Percentiles rank a stretch among this genome's conserved stretches.
phyloP scores from a whole-genome alignment of 2,329 filamentous ascomycete species.

The Elsinoe arachidis region DNA sequence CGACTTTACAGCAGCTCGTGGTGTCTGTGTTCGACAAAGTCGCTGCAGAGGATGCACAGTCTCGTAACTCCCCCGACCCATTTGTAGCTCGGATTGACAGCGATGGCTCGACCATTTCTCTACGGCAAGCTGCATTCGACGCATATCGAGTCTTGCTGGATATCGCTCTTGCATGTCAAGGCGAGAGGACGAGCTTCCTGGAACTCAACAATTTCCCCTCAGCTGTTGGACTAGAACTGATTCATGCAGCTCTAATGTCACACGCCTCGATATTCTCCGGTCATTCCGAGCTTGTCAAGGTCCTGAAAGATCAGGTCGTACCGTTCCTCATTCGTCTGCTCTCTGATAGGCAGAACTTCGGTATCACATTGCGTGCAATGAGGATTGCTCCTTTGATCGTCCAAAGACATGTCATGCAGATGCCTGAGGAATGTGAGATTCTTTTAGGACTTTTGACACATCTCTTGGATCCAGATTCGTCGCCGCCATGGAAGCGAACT shows the following conservation, averaged over 20 bases:
- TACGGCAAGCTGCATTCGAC: slow-evolving; percentile 72
- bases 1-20: slow-evolving; percentile 90
- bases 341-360: slow-evolving; percentile 69
- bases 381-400: slow-evolving; percentile 77
- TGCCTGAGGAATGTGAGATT: slow-evolving; percentile 73
- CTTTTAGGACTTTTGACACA: slow-evolving; percentile 74
- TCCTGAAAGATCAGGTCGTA: slow-evolving; percentile 69
- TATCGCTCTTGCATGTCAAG: slow-evolving; percentile 77
- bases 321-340: slow-evolving; percentile 72
- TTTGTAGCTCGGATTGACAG: slow-evolving; percentile 59
- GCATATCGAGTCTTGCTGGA: slow-evolving; percentile 85
- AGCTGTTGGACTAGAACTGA: slow-evolving; percentile 79
- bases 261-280: slow-evolving; percentile 70
- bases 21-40: slow-evolving; percentile 92
- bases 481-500: slow-evolving; percentile 74
- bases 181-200: slow-evolving; percentile 73
- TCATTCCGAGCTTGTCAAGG: slow-evolving; percentile 72
- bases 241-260: slow-evolving; percentile 82
- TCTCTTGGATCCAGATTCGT: slow-evolving; percentile 74
- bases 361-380: slow-evolving; percentile 70
- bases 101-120: slow-evolving; percentile 54
- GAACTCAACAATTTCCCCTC: slow-evolving; percentile 69
- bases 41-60: slow-evolving; percentile 63
- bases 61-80: slow-evolving; percentile 37
- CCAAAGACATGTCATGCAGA: slow-evolving; percentile 63